A percentile compares a stretch with the other conserved stretches of the same genome.
phyloP scores from a whole-genome alignment of 2,329 filamentous ascomycete species.

The Paraphaeosphaeria minitans region DNA sequence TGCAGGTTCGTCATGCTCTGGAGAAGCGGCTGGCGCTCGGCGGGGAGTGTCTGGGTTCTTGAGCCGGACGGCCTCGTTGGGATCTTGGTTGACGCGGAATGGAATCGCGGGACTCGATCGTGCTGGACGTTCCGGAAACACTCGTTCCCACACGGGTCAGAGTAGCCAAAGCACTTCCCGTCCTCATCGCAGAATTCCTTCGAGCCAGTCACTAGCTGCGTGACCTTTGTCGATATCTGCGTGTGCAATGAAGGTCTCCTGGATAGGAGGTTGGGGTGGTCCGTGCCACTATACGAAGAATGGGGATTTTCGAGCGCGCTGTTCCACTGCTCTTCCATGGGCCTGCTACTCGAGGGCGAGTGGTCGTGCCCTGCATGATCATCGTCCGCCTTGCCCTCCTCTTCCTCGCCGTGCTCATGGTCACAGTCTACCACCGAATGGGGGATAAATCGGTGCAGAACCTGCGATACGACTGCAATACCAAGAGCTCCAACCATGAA shows the following conservation, averaged over 20 bases:
- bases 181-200: constrained; percentile 61
- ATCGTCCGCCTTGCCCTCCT: constrained; percentile 40
- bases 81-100: constrained; percentile 14
- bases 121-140: constrained; percentile 60
- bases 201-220: constrained; percentile 55
- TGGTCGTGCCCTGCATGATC: constrained; percentile 22
- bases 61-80: constrained; percentile 23
- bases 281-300: constrained; percentile 26
- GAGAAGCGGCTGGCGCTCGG: constrained; percentile 39
- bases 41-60: constrained; percentile 30
- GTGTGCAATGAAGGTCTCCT: constrained; percentile 49
- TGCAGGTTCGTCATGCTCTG: constrained; percentile 26
- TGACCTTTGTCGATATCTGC: constrained; percentile 52
- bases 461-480: constrained; percentile 73
- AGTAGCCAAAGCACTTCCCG: constrained; percentile 66
- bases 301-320: constrained; percentile 12
- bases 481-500: constrained; percentile 76
- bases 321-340: constrained; percentile 30
- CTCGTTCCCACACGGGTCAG: constrained; percentile 65
- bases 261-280: constrained; percentile 15
- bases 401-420: constrained; percentile 68
- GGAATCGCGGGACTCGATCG: constrained; percentile 37
- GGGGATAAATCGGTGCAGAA: constrained; percentile 75
- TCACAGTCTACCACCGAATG: constrained; percentile 83
- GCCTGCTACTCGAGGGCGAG: not conserved